Percentiles rank a stretch among this genome's conserved stretches.
Evolutionary conservation across 1,139 yeast species (phyloP).

Genomic region (Saccharomyces hybrid): DNA sequence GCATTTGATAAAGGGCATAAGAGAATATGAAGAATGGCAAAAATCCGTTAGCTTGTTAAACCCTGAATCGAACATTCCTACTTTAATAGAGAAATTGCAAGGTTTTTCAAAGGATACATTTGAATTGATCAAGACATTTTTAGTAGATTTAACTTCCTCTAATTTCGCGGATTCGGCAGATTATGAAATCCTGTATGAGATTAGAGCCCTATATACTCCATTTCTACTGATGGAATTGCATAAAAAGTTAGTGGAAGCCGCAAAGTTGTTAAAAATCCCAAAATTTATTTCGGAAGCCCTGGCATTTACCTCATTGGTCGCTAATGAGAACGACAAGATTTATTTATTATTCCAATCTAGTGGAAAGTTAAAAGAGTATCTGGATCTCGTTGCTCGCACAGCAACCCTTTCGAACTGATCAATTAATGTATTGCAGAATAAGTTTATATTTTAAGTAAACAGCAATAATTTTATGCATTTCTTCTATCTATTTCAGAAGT

Average conservation of each 20-base stretch:
- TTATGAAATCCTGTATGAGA: constrained; percentile 24
- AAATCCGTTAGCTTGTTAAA: constrained; percentile 17
- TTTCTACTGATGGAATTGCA: constrained; percentile 57
- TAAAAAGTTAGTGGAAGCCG: constrained; percentile 42
- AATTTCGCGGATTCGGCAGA: constrained; percentile 25
- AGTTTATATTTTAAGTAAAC: background rate
- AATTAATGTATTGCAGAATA: background rate
- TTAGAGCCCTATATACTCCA: constrained; percentile 69
- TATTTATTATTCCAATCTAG: constrained; percentile 51
- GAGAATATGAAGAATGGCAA: constrained; percentile 33
- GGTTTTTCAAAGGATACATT: constrained; percentile 22
- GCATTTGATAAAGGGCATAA: constrained; percentile 37
- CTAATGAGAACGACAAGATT: constrained; percentile 41
- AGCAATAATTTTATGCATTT: background rate
- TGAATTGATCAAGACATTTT: constrained; percentile 24
- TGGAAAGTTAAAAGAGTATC: constrained; percentile 56
- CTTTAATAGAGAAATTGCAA: constrained; percentile 27
- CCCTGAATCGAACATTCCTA: constrained; percentile 25
- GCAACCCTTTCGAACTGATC: constrained; percentile 39
- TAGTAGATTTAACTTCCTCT: constrained; percentile 23
- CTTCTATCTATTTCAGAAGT: background rate
- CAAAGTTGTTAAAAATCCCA: constrained; percentile 30
- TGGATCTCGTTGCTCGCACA: constrained; percentile 50
- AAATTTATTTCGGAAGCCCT: constrained; percentile 46
- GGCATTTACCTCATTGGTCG: constrained; percentile 47